Base-by-base conservation (phyloP, 805 yeast species). In the Pichia ethanolica region DNA sequence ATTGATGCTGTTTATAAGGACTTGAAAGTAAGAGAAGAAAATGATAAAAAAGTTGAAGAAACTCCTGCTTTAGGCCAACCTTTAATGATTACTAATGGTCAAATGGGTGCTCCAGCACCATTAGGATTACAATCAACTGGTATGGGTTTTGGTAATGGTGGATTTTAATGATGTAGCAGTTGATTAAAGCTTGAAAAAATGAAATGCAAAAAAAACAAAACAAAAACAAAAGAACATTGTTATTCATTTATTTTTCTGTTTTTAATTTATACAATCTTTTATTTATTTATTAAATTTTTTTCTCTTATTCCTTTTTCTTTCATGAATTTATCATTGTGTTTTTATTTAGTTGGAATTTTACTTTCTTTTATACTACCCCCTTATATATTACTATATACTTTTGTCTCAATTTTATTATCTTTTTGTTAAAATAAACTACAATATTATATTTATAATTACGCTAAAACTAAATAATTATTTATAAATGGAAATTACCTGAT, bases 51-150 rank as follows among this genome's bases (percentile, higher is more conserved):
- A 13, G 74, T 69, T 8, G 79, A 77, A 36, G 79, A 74, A 45
- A 77, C 72, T 38, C 71, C 80, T 36, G 77, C 73, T 42, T 55
- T 66, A 35, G 83, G 83, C 9, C 85, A 82, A 61, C 84, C 89
- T 52, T 76, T 90, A 64, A 73, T 90, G 81, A 77, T 91, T 60
- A 89, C 95, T 43, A 87, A 84, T 62, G 93, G 95, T 47, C 62
- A 64, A 44, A n/a, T 42, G 10, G 52, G 53, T 35, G 45, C 49
- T 30, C 65, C 66, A 52, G 57, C 67, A 53, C 58, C 60, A 39
- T 62, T 83, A 59, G 86, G 86, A 38, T 77, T 74, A 67, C 87
- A 83, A 66, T 74, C 83, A 50, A 83, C 89, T 35, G 89, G 89
- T 48, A 73, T 79, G 62, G 86, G 86, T 10, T 82, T 83, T 67